Evolutionary conservation across 2,329 filamentous ascomycete genomes (phyloP).

Genomic region (Cryoendolithus antarcticus): DNA sequence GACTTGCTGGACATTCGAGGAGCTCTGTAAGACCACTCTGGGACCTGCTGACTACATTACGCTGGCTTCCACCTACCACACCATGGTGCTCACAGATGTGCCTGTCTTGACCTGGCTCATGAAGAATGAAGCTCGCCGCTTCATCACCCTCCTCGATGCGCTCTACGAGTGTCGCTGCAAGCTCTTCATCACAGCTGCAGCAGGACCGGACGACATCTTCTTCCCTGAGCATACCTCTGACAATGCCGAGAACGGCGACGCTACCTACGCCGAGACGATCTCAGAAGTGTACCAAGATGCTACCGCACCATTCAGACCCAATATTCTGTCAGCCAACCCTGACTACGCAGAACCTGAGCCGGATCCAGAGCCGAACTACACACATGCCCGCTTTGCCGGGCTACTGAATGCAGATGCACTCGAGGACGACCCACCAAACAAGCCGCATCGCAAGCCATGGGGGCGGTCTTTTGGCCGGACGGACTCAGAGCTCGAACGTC

Average conservation of each 20-base stretch:
- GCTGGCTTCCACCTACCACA: slow-evolving; percentile 68
- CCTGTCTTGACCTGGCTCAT: slow-evolving; percentile 54
- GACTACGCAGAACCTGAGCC: slow-evolving; percentile 20
- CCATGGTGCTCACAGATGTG: slow-evolving; percentile 59
- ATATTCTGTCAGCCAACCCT: slow-evolving; percentile 52
- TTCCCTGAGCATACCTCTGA: slow-evolving; percentile 47
- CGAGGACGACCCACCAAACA: slow-evolving; percentile 39
- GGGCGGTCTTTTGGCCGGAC: slow-evolving; percentile 20
- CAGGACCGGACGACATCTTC: slow-evolving; percentile 61
- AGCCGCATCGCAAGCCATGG: slow-evolving; percentile 19
- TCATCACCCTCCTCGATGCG: slow-evolving; percentile 71
- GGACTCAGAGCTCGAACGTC: slow-evolving; percentile 21
- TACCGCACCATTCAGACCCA: slow-evolving; percentile 65
- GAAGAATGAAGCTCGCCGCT: slow-evolving; percentile 69
- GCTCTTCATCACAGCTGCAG: slow-evolving; percentile 54
- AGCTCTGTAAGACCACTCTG: slow-evolving; percentile 52
- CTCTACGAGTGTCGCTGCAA: slow-evolving; percentile 74
- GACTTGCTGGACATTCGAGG: slow-evolving; percentile 54
- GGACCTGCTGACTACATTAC: slow-evolving; percentile 76
- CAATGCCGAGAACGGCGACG: slow-evolving; percentile 29
- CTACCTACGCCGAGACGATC: slow-evolving; percentile 52
- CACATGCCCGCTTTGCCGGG: slow-evolving; percentile 24
- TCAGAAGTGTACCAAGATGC: slow-evolving; percentile 69
- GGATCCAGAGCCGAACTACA: slow-evolving; percentile 23
- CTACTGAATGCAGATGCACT: slow-evolving; percentile 32